Percentiles rank a stretch among this genome's conserved stretches.
Evolutionary conservation across 306 rosid species (phyloP).

Genomic region (Quillaja saponaria): DNA sequence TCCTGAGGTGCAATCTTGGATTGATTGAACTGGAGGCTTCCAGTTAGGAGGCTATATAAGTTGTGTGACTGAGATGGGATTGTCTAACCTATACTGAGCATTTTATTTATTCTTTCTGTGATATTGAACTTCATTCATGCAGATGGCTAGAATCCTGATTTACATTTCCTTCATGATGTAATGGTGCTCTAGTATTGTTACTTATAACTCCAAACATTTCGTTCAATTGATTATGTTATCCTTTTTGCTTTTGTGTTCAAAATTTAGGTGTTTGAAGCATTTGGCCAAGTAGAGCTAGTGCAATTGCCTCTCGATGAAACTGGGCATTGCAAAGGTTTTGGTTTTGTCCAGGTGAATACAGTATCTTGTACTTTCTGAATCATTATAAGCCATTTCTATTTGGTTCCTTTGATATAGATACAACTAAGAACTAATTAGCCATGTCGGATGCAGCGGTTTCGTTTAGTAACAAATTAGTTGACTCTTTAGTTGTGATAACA

Average conservation of each 20-base stretch:
- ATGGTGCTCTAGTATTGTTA: background rate
- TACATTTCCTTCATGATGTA: background rate
- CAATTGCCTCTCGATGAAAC: slow-evolving; percentile 90
- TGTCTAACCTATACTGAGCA: background rate
- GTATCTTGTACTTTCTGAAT: too few species aligned
- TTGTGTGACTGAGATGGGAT: slow-evolving; percentile 12
- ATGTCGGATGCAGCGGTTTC: too few species aligned
- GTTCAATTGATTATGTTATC: slow-evolving; percentile 21
- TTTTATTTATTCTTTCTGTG: background rate
- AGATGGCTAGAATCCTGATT: background rate
- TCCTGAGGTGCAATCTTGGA: slow-evolving; percentile 20
- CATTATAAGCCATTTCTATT: too few species aligned
- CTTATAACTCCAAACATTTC: slow-evolving; percentile 5
- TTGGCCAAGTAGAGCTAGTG: slow-evolving; percentile 93
- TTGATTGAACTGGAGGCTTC: slow-evolving; percentile 20
- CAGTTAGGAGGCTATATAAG: slow-evolving; percentile 14
- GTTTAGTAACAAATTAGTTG: too few species aligned
- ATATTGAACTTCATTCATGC: background rate
- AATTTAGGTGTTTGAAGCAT: slow-evolving; percentile 91
- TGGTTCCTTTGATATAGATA: too few species aligned
- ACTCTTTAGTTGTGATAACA: too few species aligned
- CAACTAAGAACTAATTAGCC: too few species aligned
- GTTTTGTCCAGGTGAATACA: slow-evolving; percentile 84
- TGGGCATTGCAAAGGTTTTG: slow-evolving; percentile 93
- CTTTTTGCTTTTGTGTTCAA: slow-evolving; percentile 15